Conservation (phyloP, 1,139 yeast species). For the Pichia sp. region DNA sequence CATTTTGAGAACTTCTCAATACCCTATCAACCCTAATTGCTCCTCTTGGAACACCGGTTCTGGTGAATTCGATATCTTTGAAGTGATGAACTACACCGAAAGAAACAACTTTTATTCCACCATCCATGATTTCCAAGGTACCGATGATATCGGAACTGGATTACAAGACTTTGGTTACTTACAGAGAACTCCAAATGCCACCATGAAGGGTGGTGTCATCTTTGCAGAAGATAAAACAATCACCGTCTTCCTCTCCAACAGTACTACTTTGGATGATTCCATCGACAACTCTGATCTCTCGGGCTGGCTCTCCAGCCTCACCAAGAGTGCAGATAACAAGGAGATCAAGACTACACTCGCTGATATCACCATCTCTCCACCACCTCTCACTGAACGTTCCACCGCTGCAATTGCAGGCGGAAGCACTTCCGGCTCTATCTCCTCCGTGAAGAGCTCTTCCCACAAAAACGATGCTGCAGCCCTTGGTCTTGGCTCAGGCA, state of each 20-base stretch:
- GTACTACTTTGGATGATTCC: constrained; percentile 40
- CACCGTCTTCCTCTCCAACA: constrained; percentile 53
- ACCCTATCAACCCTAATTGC: constrained; percentile 53
- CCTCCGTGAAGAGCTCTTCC: constrained; percentile 1
- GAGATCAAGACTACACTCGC: constrained; percentile 13
- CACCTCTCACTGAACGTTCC: constrained; percentile 2
- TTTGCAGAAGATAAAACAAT: constrained; percentile 56
- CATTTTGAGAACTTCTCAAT: constrained; percentile 75
- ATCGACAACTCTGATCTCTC: constrained; percentile 32
- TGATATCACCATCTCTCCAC: constrained; percentile 18
- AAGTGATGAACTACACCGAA: constrained; percentile 50
- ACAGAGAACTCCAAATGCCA: constrained; percentile 39
- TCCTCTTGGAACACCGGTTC: constrained; percentile 76
- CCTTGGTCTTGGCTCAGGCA: not conserved
- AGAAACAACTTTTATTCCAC: constrained; percentile 52
- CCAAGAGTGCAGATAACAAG: constrained; percentile 10
- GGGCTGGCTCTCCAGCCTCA: constrained; percentile 29
- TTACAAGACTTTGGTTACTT: constrained; percentile 52
- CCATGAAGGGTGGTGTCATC: constrained; percentile 65
- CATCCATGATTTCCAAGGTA: constrained; percentile 69
- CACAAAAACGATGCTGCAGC: constrained; percentile 2
- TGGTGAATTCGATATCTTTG: constrained; percentile 80
- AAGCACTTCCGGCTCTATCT: not conserved
- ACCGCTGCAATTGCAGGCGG: not conserved
- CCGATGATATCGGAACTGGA: constrained; percentile 52